These are phyloP conservation scores for Coccomyxa sp. DNA, from an alignment of 139 green algal genomes.

Conservation along the genomic window DNA sequence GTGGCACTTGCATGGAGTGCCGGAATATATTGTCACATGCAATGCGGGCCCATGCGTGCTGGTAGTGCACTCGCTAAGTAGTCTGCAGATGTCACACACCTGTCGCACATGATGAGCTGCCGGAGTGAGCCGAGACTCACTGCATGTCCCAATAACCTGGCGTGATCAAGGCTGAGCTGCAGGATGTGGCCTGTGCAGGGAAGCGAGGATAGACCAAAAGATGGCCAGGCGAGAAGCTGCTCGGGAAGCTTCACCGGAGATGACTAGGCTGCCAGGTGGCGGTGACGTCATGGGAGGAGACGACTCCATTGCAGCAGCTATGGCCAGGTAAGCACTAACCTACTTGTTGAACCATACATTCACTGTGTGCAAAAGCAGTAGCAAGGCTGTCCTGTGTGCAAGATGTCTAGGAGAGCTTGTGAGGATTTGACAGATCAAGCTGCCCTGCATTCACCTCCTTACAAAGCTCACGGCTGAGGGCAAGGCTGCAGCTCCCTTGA, in stretches of 20 bases:
- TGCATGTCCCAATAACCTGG: not conserved
- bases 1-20: not conserved
- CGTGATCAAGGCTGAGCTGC: not conserved
- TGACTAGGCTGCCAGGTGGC: conserved; percentile 30
- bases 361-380: not conserved
- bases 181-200: conserved; percentile 20
- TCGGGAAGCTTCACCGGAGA: conserved; percentile 41
- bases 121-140: not conserved
- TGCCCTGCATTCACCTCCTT: not conserved
- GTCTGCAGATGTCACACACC: not conserved
- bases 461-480: not conserved
- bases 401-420: not conserved
- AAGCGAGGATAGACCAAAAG: conserved; percentile 51
- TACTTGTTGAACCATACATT: not conserved
- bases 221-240: conserved; percentile 44
- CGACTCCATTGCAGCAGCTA: conserved; percentile 53
- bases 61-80: not conserved
- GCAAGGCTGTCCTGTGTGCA: not conserved
- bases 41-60: not conserved
- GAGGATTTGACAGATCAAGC: not conserved
- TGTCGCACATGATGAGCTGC: too few species aligned
- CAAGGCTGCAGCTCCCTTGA: too few species aligned
- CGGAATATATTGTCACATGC: not conserved
- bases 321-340: conserved; percentile 34
- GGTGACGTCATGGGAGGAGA: conserved; percentile 51